A percentile compares a stretch with the other conserved stretches of the same genome.
phyloP scores from a whole-genome alignment of 345 rosid genomes.

The Mercurialis annua region DNA sequence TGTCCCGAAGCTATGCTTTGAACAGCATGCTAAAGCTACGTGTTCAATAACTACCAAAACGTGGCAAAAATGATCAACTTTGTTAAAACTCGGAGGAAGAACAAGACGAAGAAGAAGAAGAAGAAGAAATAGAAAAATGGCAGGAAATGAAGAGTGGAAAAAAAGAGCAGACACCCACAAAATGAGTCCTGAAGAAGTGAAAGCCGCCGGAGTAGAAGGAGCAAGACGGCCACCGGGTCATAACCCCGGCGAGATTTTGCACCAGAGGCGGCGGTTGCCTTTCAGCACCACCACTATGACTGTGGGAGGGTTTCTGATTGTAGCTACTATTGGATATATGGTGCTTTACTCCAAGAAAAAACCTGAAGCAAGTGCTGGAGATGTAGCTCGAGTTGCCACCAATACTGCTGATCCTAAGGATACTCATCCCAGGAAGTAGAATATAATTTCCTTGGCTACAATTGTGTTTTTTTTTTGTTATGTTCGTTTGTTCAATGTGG shows the following conservation, averaged over 20 bases:
- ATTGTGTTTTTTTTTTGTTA: neutral
- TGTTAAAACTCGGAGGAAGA: neutral
- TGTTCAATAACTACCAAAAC: slow-evolving; percentile 2
- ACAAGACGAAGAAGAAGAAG: too few relatives aligned
- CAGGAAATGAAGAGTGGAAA: slow-evolving; percentile 50
- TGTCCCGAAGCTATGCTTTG: neutral
- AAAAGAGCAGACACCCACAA: slow-evolving; percentile 59
- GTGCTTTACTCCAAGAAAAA: slow-evolving; percentile 50
- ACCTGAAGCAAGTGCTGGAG: slow-evolving; percentile 50
- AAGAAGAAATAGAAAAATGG: slow-evolving; percentile 17
- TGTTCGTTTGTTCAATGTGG: neutral
- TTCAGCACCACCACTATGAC: slow-evolving; percentile 49
- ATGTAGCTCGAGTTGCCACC: slow-evolving; percentile 47
- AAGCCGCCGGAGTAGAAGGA: slow-evolving; percentile 50
- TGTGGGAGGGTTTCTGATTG: slow-evolving; percentile 46
- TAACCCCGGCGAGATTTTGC: slow-evolving; percentile 51
- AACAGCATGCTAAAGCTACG: slow-evolving; percentile 24
- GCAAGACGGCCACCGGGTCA: slow-evolving; percentile 62
- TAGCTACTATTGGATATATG: slow-evolving; percentile 45
- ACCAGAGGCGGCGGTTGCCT: slow-evolving; percentile 63
- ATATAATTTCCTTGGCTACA: neutral
- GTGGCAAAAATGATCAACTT: neutral
- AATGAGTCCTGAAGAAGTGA: slow-evolving; percentile 56
- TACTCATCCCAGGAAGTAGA: slow-evolving; percentile 55
- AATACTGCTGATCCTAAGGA: slow-evolving; percentile 45